Evolutionary conservation across 2,329 filamentous ascomycete genomes (phyloP), one percentile per base, ranked within the genome.

Genomic region (Diatrype stigma): DNA sequence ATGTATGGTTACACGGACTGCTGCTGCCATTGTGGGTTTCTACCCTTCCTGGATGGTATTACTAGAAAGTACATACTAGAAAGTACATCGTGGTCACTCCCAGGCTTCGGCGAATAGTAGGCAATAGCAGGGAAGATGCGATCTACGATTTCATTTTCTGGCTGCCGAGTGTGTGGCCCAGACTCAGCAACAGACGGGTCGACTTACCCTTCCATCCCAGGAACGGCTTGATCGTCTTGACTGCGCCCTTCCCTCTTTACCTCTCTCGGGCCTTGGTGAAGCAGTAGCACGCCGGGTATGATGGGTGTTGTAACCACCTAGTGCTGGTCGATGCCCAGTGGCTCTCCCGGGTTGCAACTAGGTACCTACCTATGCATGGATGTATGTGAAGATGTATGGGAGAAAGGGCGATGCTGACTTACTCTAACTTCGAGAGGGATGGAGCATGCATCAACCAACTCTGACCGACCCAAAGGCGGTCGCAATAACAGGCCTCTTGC

Each of bases 371-470:
- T n/a, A n/a, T n/a, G n/a, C n/a, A n/a, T n/a, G n/a, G n/a, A n/a
- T n/a, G n/a, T n/a, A n/a, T n/a, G n/a, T n/a, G n/a, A n/a, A n/a
- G n/a, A n/a, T 37, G 47, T 47, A 30, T 37, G 47, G 46, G 37
- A 37, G 28, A 47, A 35, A 14, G 34, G 46, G 49, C 52, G 22
- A 52, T 34, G 47, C 59, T 50, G 55, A 60, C 54, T 56, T 52
- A 52, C 28, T 46, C 59, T 50, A 56, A 60, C 54, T 56, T 52
- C 50, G 53, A 48, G 49, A 51, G 45, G 55, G 51, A 54, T 55
- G 47, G 40, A 46, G 35, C 38, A 46, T 44, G 40, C 49, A 56
- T 59, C 57, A 65, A 62, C 60, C 57, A 65, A 62, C 60, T 53
- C 50, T 53, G 59, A 56, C 56, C 48, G 26, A 30, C 26, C 26